Evolutionary conservation across 108 stramenopile species (phyloP).

Genomic region (Conticribra weissflogii): DNA sequence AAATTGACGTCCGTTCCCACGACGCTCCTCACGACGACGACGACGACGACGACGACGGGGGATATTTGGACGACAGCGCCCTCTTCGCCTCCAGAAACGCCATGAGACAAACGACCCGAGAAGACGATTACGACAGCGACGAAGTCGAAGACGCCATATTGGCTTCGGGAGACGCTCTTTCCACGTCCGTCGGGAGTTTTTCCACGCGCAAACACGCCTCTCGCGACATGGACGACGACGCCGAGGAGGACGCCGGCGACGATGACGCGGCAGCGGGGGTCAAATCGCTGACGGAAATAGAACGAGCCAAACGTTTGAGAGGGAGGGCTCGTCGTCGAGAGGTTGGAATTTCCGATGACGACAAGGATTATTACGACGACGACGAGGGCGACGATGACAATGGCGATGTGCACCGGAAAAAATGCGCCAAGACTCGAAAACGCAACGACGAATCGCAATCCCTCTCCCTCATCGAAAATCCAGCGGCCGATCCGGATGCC

Average conservation of each 20-base stretch:
- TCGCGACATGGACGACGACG: neutral
- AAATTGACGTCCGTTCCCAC: too few relatives aligned
- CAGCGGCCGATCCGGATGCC: conserved; percentile 30
- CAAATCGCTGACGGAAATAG: conserved; percentile 24
- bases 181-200: neutral
- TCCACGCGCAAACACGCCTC: neutral
- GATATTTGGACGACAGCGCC: conserved; percentile 10
- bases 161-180: conserved; percentile 40
- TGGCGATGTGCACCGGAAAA: neutral
- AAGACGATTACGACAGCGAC: conserved; percentile 46
- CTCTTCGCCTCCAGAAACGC: neutral
- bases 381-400: conserved; percentile 1
- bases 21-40: conserved; percentile 12
- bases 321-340: conserved; percentile 35
- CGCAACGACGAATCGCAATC: neutral
- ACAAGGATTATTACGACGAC: neutral
- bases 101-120: neutral
- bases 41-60: conserved; percentile 21
- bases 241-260: conserved; percentile 12
- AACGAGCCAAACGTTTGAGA: conserved; percentile 33
- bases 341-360: conserved; percentile 6
- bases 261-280: conserved; percentile 27
- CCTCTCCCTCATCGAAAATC: conserved; percentile 43
- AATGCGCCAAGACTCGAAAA: neutral
- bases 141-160: conserved; percentile 49